Percentiles rank a stretch among this genome's conserved stretches.
These are phyloP conservation scores for Fusarium sp. DNA, from an alignment of 2,329 filamentous ascomycete species.

Conservation along the genomic window DNA sequence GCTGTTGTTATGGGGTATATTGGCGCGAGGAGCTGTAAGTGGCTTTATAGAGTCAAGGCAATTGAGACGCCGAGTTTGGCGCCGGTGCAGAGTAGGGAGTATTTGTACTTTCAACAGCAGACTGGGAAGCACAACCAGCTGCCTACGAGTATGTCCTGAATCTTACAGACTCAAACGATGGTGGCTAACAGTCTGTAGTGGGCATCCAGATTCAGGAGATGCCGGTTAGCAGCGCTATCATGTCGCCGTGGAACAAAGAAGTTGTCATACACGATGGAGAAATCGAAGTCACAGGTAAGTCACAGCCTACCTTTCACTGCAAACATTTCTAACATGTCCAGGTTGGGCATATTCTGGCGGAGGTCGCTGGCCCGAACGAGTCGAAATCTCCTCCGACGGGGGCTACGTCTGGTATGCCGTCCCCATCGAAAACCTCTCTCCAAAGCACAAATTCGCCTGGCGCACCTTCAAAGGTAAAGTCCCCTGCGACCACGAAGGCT, in stretches of 20 bases:
- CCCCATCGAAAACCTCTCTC: conserved; percentile 67
- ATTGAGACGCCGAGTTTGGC: conserved; percentile 66
- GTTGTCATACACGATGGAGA: conserved; percentile 69
- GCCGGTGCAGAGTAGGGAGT: conserved; percentile 73
- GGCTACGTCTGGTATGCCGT: conserved; percentile 73
- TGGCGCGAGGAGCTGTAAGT: conserved; percentile 71
- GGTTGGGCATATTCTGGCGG: conserved; percentile 71
- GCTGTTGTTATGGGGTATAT: conserved; percentile 74
- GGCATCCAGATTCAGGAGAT: conserved; percentile 78
- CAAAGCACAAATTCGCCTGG: conserved; percentile 73
- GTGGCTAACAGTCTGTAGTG: not conserved
- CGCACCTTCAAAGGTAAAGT: conserved; percentile 71
- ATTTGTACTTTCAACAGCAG: conserved; percentile 76
- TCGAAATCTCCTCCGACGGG: conserved; percentile 71
- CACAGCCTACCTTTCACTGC: no score
- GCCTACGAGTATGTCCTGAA: conserved; percentile 56
- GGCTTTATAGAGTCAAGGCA: conserved; percentile 71
- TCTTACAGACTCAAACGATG: no score
- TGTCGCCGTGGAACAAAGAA: conserved; percentile 69
- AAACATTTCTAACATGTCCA: conserved; percentile 47
- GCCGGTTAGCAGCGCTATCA: conserved; percentile 75
- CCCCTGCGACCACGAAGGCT: conserved; percentile 70
- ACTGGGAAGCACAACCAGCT: conserved; percentile 73
- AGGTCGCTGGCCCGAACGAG: conserved; percentile 68
- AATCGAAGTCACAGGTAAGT: conserved; percentile 53